Conservation (phyloP, 2,329 filamentous ascomycete genomes). For the Xylariaceae sp. region DNA sequence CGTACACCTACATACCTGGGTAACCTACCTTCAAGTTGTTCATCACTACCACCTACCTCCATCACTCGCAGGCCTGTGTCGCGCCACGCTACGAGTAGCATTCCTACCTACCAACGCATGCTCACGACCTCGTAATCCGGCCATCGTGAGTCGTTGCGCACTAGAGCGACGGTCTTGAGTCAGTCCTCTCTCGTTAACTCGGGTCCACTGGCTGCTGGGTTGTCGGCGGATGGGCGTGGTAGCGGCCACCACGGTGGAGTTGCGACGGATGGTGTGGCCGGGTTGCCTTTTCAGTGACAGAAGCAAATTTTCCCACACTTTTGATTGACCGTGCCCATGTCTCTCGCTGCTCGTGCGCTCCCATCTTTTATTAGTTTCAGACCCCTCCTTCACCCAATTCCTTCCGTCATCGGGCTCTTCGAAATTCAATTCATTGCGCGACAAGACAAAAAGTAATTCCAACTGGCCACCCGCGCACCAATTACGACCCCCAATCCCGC, state of each 20-base stretch:
- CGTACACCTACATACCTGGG: too few species aligned
- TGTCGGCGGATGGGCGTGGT: conserved; percentile 1
- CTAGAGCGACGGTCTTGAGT: neutral
- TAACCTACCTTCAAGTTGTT: too few species aligned
- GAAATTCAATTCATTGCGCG: conserved; percentile 16
- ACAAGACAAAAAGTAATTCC: conserved; percentile 5
- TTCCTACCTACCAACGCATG: too few species aligned
- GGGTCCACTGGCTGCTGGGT: neutral
- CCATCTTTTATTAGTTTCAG: conserved; percentile 26
- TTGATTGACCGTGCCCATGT: conserved; percentile 12
- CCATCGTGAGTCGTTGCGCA: too few species aligned
- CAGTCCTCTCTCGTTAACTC: neutral
- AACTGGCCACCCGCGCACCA: neutral
- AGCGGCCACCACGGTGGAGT: conserved; percentile 13
- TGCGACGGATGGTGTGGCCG: conserved; percentile 8
- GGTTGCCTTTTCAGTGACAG: conserved; percentile 17
- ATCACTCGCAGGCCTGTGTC: too few species aligned
- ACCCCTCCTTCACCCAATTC: conserved; percentile 26
- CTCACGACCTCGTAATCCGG: too few species aligned
- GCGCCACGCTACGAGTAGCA: too few species aligned
- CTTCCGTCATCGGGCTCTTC: conserved; percentile 30
- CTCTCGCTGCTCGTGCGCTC: conserved; percentile 6
- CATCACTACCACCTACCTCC: too few species aligned
- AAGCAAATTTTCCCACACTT: conserved; percentile 19
- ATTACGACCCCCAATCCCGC: neutral